Percentiles rank a stretch among this genome's conserved stretches.
Conservation (phyloP, 179 eudicot species). For the Nepenthes alata region DNA sequence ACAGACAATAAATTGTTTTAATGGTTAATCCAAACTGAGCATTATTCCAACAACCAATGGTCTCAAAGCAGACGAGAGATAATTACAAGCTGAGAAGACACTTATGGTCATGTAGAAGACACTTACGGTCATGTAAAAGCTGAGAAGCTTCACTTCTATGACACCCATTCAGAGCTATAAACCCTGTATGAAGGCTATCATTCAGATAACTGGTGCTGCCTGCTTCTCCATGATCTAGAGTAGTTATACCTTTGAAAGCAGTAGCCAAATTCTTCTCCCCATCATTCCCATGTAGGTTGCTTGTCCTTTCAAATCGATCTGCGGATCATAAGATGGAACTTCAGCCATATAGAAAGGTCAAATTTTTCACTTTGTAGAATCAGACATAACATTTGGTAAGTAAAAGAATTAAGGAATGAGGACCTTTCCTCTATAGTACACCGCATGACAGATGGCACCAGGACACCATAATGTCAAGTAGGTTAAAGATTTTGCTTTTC, state of each 20-base stretch:
- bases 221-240: slow-evolving; percentile 28
- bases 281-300: slow-evolving; percentile 29
- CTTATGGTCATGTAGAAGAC: neutral
- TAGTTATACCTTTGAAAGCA: slow-evolving; percentile 26
- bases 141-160: slow-evolving; percentile 49
- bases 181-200: slow-evolving; percentile 26
- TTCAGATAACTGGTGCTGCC: slow-evolving; percentile 27
- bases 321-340: slow-evolving; percentile 9
- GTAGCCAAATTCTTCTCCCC: slow-evolving; percentile 39
- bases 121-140: slow-evolving; percentile 60
- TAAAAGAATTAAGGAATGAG: too few relatives aligned
- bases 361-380: neutral
- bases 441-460: too few relatives aligned
- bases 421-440: too few relatives aligned
- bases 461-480: too few relatives aligned
- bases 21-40: too few relatives aligned
- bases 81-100: neutral
- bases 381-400: neutral
- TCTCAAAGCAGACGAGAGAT: neutral
- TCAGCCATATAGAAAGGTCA: neutral
- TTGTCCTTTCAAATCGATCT: slow-evolving; percentile 49
- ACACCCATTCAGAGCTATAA: slow-evolving; percentile 54
- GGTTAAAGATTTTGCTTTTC: too few relatives aligned
- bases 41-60: too few relatives aligned
- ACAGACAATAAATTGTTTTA: too few relatives aligned